A percentile compares a stretch with the other conserved stretches of the same genome.
Evolutionary conservation across 495 filamentous ascomycete species (phyloP).

Genomic region (Lasiosphaeriaceae sp.): DNA sequence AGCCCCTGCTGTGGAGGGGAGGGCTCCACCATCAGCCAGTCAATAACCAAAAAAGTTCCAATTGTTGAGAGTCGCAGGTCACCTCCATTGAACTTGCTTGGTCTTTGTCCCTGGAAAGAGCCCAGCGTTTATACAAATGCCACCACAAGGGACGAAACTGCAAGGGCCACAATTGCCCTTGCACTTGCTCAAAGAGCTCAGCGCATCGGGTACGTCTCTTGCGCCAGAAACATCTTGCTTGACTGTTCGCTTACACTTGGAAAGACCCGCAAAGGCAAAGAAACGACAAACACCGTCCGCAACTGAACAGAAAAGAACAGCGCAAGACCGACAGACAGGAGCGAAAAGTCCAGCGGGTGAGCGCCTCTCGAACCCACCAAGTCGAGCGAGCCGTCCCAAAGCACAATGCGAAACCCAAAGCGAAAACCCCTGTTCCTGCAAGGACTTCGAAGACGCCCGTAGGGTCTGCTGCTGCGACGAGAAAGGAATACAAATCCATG

Average conservation of each 20-base stretch:
- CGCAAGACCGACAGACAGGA: constrained; percentile 47
- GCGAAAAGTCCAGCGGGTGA: constrained; percentile 28
- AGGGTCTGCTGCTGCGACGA: not conserved
- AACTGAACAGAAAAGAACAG: constrained; percentile 42
- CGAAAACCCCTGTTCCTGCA: not conserved
- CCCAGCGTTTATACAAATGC: constrained; percentile 11
- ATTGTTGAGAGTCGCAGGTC: no score
- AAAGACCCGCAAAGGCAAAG: constrained; percentile 7
- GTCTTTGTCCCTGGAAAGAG: not conserved
- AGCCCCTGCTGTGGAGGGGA: not conserved
- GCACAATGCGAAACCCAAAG: not conserved
- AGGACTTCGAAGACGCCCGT: not conserved
- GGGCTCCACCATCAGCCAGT: no score
- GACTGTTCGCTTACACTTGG: not conserved
- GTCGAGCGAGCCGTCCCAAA: constrained; percentile 10
- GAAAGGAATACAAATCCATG: constrained; percentile 13
- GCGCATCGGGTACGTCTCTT: constrained; percentile 11
- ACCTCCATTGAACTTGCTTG: constrained; percentile 11
- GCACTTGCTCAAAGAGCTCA: constrained; percentile 28
- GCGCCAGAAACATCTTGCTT: not conserved
- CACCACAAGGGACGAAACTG: constrained; percentile 4
- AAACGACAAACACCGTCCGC: not conserved
- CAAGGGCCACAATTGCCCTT: constrained; percentile 18
- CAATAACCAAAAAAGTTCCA: no score
- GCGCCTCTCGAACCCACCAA: constrained; percentile 4